Conservation (phyloP, 768 basidiomycete species). For the Mycena polygramma region DNA sequence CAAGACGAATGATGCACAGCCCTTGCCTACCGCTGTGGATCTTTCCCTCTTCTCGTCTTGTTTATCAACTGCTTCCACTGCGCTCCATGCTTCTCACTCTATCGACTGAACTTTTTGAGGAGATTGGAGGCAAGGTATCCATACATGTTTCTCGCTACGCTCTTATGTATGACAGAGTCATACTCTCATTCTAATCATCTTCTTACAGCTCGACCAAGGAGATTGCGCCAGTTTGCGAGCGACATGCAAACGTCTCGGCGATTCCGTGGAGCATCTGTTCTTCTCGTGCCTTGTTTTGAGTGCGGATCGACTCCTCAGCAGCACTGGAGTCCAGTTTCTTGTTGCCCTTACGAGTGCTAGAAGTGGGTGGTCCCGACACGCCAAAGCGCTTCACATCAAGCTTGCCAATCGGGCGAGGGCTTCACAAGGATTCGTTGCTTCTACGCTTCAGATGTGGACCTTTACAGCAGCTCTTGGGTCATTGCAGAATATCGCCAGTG, state of each 20-base stretch:
- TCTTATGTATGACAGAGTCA: too few species aligned
- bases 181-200: too few species aligned
- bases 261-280: background rate
- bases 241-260: background rate
- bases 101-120: too few species aligned
- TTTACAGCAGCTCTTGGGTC: slow-evolving; percentile 1
- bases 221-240: too few species aligned
- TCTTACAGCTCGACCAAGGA: too few species aligned
- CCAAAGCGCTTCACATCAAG: background rate
- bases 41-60: too few species aligned
- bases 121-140: too few species aligned
- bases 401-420: background rate
- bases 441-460: background rate
- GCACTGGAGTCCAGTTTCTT: background rate
- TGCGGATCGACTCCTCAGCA: background rate
- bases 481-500: background rate
- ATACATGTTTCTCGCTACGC: too few species aligned
- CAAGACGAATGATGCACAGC: too few species aligned
- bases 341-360: slow-evolving; percentile 6
- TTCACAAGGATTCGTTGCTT: background rate
- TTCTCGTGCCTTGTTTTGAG: slow-evolving; percentile 7
- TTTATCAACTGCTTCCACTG: too few species aligned
- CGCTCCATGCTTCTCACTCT: too few species aligned
- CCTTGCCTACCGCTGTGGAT: too few species aligned
- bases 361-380: slow-evolving; percentile 8